Evolutionary conservation across 768 basidiomycete genomes (phyloP).

Genomic region (Exidia glandulosa): DNA sequence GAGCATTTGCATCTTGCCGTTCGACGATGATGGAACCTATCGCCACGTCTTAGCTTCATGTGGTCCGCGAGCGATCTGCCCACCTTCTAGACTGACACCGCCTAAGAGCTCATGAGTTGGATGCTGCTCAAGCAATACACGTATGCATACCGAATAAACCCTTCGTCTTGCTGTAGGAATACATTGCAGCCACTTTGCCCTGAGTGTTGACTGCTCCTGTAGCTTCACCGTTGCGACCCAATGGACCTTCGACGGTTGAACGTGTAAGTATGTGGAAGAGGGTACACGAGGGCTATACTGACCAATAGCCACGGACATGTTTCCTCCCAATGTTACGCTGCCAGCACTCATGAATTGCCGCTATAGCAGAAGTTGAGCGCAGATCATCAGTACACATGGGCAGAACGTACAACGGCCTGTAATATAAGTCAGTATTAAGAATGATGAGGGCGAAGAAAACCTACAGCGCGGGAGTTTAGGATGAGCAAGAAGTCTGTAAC

Average conservation of each 20-base stretch:
- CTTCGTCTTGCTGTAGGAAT: constrained; percentile 84
- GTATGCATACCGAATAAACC: constrained; percentile 63
- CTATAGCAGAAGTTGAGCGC: constrained; percentile 24
- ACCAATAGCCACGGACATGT: constrained; percentile 17
- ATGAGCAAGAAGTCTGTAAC: constrained; percentile 89
- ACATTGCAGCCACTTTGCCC: constrained; percentile 90
- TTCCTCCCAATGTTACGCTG: constrained; percentile 76
- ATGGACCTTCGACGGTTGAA: constrained; percentile 77
- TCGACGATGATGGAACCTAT: constrained; percentile 90
- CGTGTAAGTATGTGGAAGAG: constrained; percentile 15
- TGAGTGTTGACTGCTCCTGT: constrained; percentile 69
- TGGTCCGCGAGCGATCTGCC: constrained; percentile 35
- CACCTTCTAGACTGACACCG: constrained; percentile 1
- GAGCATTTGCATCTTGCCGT: constrained; percentile 82
- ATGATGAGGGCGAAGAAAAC: constrained; percentile 12
- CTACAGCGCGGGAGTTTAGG: constrained; percentile 68
- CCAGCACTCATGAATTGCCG: constrained; percentile 92
- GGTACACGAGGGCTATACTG: constrained; percentile 2
- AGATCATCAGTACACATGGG: background rate
- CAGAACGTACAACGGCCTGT: constrained; percentile 1
- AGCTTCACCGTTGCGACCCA: constrained; percentile 94
- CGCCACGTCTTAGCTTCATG: constrained; percentile 32
- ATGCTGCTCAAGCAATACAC: background rate
- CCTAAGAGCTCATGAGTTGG: background rate
- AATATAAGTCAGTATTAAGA: background rate